Evolutionary conservation across 108 stramenopile species (phyloP), one percentile per base, ranked within the genome.

Genomic region (Schizochytrium sp.): DNA sequence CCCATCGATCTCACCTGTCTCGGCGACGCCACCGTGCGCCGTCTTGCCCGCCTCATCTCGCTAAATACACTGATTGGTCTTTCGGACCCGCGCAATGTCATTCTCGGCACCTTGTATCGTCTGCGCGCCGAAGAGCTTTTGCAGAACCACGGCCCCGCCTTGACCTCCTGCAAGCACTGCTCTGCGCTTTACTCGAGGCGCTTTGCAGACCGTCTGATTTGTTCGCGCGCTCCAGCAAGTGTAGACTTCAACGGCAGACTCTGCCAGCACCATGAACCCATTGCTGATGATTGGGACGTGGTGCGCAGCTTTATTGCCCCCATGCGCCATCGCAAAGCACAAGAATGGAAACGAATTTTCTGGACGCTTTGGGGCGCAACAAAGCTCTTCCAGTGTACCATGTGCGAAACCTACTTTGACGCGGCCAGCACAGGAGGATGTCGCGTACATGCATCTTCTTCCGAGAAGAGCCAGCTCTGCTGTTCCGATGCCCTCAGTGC

Each of bases 1-100:
- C 93, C 93, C 14, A 92, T 93, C 28, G 93, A 93, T 60, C 55
- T 93, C 5, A 90, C 90, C 5, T 93, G 93, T 44, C 87, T 93
- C 59, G 91, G 51, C 51, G 92, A 92, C 44, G 60, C 47, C 60
- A 87, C 92, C 69, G 90, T 93, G 16, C 53, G 69, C 19, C 60
- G 34, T 21, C 58, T 93, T 5, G 92, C 93, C 18, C 43, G 60
- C 44, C 43, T 72, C 44, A 89, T 91, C 45, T 57, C 89, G 4
- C 90, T 90, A 53, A 53, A 90, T 5, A 89, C 89, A 16, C 89
- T 93, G n/a, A 87, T 89, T 43, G 90, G 55, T 43, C 87, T 88
- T 5, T 88, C 88, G 25, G 93, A 93, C 87, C 87, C 89, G 23
- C 88, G 90, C 29, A 91, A 93, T 59, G 92, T 90, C 87, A 88